A percentile compares a stretch with the other conserved stretches of the same genome.
Evolutionary conservation across 768 basidiomycete species (phyloP).

Genomic region (Rhizopogon rudus): DNA sequence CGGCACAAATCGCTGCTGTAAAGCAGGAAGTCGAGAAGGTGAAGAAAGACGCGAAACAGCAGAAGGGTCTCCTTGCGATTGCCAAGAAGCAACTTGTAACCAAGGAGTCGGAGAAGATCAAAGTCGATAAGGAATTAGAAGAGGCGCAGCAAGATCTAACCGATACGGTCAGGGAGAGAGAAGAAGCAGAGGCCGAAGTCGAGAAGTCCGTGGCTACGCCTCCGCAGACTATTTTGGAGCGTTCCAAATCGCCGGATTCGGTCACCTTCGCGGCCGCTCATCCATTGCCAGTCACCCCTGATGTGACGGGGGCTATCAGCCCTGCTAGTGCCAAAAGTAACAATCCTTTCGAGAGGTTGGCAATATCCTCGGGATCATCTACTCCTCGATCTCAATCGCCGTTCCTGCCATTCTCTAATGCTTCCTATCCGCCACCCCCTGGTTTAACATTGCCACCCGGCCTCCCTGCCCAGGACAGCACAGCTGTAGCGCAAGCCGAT

Average conservation of each 20-base stretch:
- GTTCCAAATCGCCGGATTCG: slow-evolving; percentile 41
- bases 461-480: slow-evolving; percentile 3
- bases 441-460: slow-evolving; percentile 13
- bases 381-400: slow-evolving; percentile 54
- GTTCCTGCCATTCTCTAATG: slow-evolving; percentile 45
- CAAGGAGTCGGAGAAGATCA: slow-evolving; percentile 73
- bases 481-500: slow-evolving; percentile 28
- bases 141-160: slow-evolving; percentile 55
- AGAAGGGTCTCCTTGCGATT: slow-evolving; percentile 92
- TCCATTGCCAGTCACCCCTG: slow-evolving; percentile 69
- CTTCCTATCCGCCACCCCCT: slow-evolving; percentile 33
- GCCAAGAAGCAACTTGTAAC: slow-evolving; percentile 89
- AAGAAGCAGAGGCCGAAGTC: slow-evolving; percentile 49
- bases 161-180: slow-evolving; percentile 49
- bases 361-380: slow-evolving; percentile 36
- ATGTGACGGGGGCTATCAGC: slow-evolving; percentile 47
- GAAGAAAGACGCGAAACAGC: slow-evolving; percentile 93
- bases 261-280: slow-evolving; percentile 62
- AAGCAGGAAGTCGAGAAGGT: slow-evolving; percentile 80
- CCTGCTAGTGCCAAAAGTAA: slow-evolving; percentile 61
- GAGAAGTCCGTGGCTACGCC: slow-evolving; percentile 21
- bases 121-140: slow-evolving; percentile 65
- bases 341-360: slow-evolving; percentile 85
- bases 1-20: slow-evolving; percentile 62
- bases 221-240: slow-evolving; percentile 14